Conservation (phyloP, 768 basidiomycete species). For the Hygrophoropsis aurantiaca region DNA sequence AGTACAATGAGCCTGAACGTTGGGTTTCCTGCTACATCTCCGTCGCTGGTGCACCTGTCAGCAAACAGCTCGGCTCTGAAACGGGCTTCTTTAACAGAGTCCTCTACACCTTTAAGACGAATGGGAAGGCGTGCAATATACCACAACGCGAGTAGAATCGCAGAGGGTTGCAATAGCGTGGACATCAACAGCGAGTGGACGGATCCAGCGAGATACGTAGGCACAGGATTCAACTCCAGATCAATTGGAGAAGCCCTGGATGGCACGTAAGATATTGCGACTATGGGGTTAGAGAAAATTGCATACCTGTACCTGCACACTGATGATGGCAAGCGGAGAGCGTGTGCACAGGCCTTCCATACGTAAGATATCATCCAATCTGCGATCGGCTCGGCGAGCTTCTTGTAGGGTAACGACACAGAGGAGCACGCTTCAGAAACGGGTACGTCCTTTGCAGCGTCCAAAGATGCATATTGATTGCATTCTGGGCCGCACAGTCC, state of each 20-base stretch:
- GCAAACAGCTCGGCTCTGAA: slow-evolving; percentile 68
- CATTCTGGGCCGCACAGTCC: slow-evolving; percentile 25
- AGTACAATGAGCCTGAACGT: slow-evolving; percentile 76
- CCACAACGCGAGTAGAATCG: slow-evolving; percentile 76
- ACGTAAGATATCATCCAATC: slow-evolving; percentile 79
- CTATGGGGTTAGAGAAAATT: slow-evolving; percentile 1
- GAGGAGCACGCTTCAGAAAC: slow-evolving; percentile 28
- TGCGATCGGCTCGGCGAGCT: slow-evolving; percentile 72
- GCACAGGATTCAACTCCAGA: slow-evolving; percentile 40
- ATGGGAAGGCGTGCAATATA: slow-evolving; percentile 79
- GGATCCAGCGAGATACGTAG: slow-evolving; percentile 47
- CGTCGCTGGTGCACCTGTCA: slow-evolving; percentile 43
- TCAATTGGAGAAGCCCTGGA: slow-evolving; percentile 28
- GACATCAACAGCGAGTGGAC: slow-evolving; percentile 76
- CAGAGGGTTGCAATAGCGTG: slow-evolving; percentile 80
- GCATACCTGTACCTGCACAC: slow-evolving; percentile 61
- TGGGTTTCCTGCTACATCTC: slow-evolving; percentile 55
- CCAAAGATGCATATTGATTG: slow-evolving; percentile 3
- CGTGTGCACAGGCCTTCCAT: slow-evolving; percentile 83
- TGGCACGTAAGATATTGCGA: slow-evolving; percentile 10
- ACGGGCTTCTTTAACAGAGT: slow-evolving; percentile 55
- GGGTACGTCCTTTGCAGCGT: slow-evolving; percentile 17
- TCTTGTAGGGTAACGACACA: slow-evolving; percentile 63
- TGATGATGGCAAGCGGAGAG: slow-evolving; percentile 52
- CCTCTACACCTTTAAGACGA: slow-evolving; percentile 57